Evolutionary conservation across 2,329 filamentous ascomycete species (phyloP).

Genomic region (Hymenoscyphus scutula): DNA sequence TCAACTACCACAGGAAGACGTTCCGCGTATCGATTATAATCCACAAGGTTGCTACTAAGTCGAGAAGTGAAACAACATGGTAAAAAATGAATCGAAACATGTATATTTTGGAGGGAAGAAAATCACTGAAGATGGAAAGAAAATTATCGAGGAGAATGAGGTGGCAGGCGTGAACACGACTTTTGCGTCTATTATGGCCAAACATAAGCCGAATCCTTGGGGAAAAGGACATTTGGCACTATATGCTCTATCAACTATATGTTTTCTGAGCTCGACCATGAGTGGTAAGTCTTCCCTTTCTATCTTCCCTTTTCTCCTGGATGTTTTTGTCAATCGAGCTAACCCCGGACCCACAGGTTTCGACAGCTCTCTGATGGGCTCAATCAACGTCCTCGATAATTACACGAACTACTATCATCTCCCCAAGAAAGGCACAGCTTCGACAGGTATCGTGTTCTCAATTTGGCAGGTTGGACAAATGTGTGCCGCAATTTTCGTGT

Average conservation of each 20-base stretch:
- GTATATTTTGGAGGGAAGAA: not conserved
- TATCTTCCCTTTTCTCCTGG: not conserved
- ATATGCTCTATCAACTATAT: not conserved
- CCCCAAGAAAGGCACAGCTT: conserved; percentile 1
- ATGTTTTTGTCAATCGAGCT: not conserved
- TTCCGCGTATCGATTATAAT: not conserved
- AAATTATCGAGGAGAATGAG: not conserved
- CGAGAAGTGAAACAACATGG: not conserved
- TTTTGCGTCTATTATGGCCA: not conserved
- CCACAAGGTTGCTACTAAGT: not conserved
- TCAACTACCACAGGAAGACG: not conserved
- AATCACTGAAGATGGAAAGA: not conserved
- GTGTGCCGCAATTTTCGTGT: not conserved
- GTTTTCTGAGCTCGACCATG: not conserved
- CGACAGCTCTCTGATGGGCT: not conserved
- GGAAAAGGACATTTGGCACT: not conserved
- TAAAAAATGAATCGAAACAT: not conserved
- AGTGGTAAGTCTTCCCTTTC: not conserved
- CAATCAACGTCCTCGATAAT: not conserved
- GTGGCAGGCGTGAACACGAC: not conserved
- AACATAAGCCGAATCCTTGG: not conserved
- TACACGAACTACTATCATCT: not conserved
- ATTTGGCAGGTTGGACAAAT: not conserved
- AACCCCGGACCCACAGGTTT: not conserved
- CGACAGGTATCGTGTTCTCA: not conserved